Evolutionary conservation across 2,329 filamentous ascomycete species (phyloP).

Genomic region (Cladosporium sp.): DNA sequence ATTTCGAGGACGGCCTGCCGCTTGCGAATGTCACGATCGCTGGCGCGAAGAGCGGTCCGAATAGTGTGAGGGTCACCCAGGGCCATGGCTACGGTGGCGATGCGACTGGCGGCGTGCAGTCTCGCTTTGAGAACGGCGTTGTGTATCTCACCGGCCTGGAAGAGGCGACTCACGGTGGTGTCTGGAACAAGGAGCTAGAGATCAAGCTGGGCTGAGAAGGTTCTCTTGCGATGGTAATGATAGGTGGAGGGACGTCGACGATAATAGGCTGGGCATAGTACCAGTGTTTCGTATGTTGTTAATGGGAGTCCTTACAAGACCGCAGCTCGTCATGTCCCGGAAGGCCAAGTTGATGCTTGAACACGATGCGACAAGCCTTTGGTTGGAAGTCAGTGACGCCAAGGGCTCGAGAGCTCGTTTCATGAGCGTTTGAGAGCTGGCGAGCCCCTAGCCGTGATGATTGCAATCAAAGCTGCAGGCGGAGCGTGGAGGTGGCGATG

Average conservation of each 20-base stretch:
- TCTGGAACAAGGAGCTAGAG: slow-evolving; percentile 14
- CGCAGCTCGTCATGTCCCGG: no score
- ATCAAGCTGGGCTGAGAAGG: neutral
- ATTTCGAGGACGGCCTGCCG: slow-evolving; percentile 17
- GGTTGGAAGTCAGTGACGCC: no score
- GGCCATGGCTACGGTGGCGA: neutral
- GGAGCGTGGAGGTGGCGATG: no score
- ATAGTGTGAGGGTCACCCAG: neutral
- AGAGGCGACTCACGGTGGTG: slow-evolving; percentile 14
- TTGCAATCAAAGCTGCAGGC: no score
- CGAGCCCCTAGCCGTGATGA: no score
- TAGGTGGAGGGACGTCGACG: neutral
- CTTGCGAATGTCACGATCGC: slow-evolving; percentile 27
- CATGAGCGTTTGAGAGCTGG: neutral
- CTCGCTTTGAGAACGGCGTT: slow-evolving; percentile 10
- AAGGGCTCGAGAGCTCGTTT: neutral
- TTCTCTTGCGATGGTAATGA: neutral
- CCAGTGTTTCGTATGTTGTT: no score
- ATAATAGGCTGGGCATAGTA: neutral
- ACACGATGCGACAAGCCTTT: no score
- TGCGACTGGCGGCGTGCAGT: slow-evolving; percentile 6
- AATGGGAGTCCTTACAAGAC: no score
- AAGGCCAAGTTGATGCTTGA: no score
- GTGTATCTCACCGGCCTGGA: slow-evolving; percentile 16
- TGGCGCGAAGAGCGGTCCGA: slow-evolving; percentile 8